These are phyloP conservation scores for Cercospora zeina DNA, from an alignment of 2,329 filamentous ascomycete species.

Conservation along the genomic window DNA sequence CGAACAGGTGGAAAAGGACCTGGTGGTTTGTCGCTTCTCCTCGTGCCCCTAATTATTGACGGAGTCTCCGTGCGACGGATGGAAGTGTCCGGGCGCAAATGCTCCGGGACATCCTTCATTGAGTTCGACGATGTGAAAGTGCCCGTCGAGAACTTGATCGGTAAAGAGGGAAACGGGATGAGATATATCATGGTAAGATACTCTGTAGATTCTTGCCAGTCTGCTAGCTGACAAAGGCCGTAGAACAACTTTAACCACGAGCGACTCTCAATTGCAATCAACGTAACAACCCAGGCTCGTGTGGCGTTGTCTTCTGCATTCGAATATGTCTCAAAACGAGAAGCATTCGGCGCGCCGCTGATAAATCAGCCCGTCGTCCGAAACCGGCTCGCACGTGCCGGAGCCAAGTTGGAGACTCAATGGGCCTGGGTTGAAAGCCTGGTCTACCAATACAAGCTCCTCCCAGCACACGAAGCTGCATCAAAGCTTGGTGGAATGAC, in stretches of 20 bases:
- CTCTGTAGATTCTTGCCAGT: background rate
- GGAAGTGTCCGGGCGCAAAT: conserved; percentile 63
- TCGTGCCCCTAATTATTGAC: conserved; percentile 45
- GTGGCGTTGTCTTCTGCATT: conserved; percentile 61
- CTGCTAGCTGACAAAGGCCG: background rate
- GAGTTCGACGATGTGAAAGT: conserved; percentile 72
- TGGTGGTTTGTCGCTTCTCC: conserved; percentile 44
- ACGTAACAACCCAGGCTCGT: conserved; percentile 60
- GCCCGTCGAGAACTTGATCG: conserved; percentile 67
- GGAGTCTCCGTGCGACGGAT: conserved; percentile 68
- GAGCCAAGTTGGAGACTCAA: conserved; percentile 65
- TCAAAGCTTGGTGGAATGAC: conserved; percentile 67
- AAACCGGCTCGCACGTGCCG: conserved; percentile 68
- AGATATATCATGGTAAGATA: conserved; percentile 51
- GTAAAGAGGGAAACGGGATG: conserved; percentile 70
- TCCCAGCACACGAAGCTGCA: conserved; percentile 59
- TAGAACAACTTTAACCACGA: conserved; percentile 46
- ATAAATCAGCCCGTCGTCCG: conserved; percentile 72
- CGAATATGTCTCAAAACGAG: conserved; percentile 63
- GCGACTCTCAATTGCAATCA: conserved; percentile 64
- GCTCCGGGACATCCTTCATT: conserved; percentile 70
- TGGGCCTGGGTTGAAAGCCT: conserved; percentile 71
- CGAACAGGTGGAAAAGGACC: conserved; percentile 45
- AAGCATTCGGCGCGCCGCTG: conserved; percentile 65
- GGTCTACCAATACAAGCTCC: conserved; percentile 63